Percentiles rank a stretch among this genome's conserved stretches.
phyloP scores from a whole-genome alignment of 2,329 filamentous ascomycete species.

The Mariannaea sp. region DNA sequence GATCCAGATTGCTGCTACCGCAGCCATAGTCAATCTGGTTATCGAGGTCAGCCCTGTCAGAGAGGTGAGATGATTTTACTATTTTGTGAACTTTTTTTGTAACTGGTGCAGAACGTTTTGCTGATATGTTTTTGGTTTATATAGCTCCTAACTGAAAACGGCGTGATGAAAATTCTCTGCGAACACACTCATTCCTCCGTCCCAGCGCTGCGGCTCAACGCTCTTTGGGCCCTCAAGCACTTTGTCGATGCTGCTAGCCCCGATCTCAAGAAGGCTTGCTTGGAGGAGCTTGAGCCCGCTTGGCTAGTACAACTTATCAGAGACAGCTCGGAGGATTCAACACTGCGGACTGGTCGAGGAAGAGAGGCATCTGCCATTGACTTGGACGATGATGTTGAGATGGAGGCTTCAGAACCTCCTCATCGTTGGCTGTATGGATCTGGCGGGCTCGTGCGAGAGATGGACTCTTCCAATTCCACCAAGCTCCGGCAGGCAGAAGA shows the following conservation, averaged over 20 bases:
- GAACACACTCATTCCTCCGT: constrained; percentile 83
- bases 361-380: constrained; percentile 43
- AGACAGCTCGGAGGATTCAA: constrained; percentile 61
- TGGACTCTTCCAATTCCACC: constrained; percentile 45
- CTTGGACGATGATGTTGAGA: constrained; percentile 64
- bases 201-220: constrained; percentile 79
- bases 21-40: constrained; percentile 82
- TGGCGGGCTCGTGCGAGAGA: constrained; percentile 40
- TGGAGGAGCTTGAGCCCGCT: constrained; percentile 76
- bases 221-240: constrained; percentile 93
- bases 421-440: constrained; percentile 44
- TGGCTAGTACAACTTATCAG: constrained; percentile 84
- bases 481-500: constrained; percentile 56
- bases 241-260: constrained; percentile 75
- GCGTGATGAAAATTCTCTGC: constrained; percentile 77
- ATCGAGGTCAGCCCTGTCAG: constrained; percentile 91
- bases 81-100: background rate
- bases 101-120: background rate
- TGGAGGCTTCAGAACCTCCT: constrained; percentile 54
- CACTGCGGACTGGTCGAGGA: constrained; percentile 47
- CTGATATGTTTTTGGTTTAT: constrained; percentile 27
- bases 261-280: constrained; percentile 74
- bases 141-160: constrained; percentile 73
- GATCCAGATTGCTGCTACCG: constrained; percentile 84
- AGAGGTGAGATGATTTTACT: constrained; percentile 63